Percentiles rank a stretch among this genome's conserved stretches.
Evolutionary conservation across 2,329 filamentous ascomycete genomes (phyloP).

Genomic region (Penicillium expansum): DNA sequence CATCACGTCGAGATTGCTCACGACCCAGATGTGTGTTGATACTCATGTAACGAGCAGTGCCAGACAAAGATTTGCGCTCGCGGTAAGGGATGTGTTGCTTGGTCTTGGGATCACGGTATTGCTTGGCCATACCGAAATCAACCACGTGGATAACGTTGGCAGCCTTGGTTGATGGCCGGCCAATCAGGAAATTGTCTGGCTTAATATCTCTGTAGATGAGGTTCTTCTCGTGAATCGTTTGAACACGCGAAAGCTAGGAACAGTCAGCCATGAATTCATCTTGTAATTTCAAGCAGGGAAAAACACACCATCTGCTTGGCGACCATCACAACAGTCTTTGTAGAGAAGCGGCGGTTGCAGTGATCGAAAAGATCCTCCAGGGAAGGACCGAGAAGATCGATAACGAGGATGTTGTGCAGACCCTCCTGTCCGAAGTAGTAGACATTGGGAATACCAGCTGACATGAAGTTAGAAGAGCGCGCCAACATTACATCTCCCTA

Average conservation of each 20-base stretch:
- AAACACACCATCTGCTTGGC: slow-evolving; percentile 89
- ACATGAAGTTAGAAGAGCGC: slow-evolving; percentile 34
- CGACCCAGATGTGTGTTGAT: slow-evolving; percentile 98
- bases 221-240: slow-evolving; percentile 97
- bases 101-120: slow-evolving; percentile 97
- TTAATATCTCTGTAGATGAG: slow-evolving; percentile 99
- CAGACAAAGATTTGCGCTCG: slow-evolving; percentile 93
- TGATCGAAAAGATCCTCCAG: slow-evolving; percentile 97
- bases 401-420: slow-evolving; percentile 97
- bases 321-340: slow-evolving; percentile 98
- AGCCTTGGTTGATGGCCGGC: slow-evolving; percentile 85
- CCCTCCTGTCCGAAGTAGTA: slow-evolving; percentile 99
- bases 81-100: slow-evolving; percentile 98
- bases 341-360: slow-evolving; percentile 89
- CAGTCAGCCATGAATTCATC: not conserved
- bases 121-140: slow-evolving; percentile 99
- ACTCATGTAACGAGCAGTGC: slow-evolving; percentile 97
- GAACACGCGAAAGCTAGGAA: slow-evolving; percentile 76
- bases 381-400: slow-evolving; percentile 90
- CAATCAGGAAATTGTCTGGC: slow-evolving; percentile 98
- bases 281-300: not conserved
- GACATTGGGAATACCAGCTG: slow-evolving; percentile 97
- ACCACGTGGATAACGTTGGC: slow-evolving; percentile 98
- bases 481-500: not conserved
- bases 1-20: slow-evolving; percentile 93